Evolutionary conservation across 129 eudicot genomes (phyloP), one percentile per base, ranked within the genome.

Genomic region (Oenanthe sinensis): DNA sequence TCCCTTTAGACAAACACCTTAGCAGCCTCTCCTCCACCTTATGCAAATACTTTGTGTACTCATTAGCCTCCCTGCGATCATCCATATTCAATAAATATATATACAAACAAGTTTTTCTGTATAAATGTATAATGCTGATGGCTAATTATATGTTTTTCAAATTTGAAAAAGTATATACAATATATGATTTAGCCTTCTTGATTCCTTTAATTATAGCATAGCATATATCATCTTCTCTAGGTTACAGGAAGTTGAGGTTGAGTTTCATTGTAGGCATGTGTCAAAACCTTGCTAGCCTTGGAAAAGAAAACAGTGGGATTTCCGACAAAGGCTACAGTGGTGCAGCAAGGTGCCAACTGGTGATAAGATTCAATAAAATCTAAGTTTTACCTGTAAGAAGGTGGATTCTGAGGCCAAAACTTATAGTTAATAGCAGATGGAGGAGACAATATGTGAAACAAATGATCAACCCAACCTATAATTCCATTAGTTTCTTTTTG

Each of bases 401-500:
- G 86, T 17, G 98, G 98, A 67, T 83, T 94, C 30, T 86, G 84
- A 3, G 98, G 98, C 98, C 98, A 91, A 71, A 87, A 89, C 1
- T 81, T 78, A 54, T 94, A 84, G 75, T 91, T 82, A 71, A 94
- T 77, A 17, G 83, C 84, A 54, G 93, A 74, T 83, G 97, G 93
- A 39, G 98, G 98, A 92, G 96, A 92, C 26, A 92, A 81, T 78
- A 69, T 86, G 65, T 95, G 90, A 73, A 95, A 95, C 82, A 91
- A 75, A 77, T 91, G 96, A 87, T 91, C 97, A 72, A 94, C 97
- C 98, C 98, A 94, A 4, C 91, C 97, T 81, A 84, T 94, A 54
- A 85, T 89, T 33, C 89, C 97, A 44, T 91, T 82, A 48, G 81
- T 71, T 54, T 87, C 91, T 54, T 91, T 91, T 47, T 87, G 92